Percentiles rank a stretch among this genome's conserved stretches.
Conservation (phyloP, 2,329 filamentous ascomycete species). For the Fusarium tuaranense region DNA sequence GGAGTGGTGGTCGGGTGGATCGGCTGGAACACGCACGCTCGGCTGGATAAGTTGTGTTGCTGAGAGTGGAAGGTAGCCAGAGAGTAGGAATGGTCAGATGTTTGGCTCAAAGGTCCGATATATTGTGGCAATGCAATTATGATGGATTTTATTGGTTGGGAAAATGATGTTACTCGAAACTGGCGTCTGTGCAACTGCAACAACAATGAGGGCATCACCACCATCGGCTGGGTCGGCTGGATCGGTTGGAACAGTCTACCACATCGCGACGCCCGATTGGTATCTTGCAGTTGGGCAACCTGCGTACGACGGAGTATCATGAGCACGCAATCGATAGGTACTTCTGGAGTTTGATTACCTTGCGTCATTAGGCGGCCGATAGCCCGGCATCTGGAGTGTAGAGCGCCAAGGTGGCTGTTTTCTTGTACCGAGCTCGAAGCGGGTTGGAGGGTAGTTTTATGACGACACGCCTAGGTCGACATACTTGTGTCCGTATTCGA, state of each 20-base stretch:
- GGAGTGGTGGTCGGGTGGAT: constrained; percentile 1
- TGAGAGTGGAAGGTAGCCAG: not conserved
- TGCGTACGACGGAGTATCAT: not conserved
- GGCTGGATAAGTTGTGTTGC: not conserved
- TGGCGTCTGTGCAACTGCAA: not conserved
- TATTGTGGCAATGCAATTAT: not conserved
- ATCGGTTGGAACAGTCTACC: not conserved
- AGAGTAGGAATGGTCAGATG: not conserved
- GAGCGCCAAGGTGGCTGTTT: not conserved
- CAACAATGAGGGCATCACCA: not conserved
- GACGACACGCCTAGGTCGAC: not conserved
- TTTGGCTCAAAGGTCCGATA: not conserved
- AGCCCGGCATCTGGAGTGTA: not conserved
- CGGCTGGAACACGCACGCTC: not conserved
- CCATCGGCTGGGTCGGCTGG: not conserved
- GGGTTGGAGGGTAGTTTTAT: not conserved
- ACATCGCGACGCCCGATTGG: not conserved
- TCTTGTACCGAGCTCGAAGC: not conserved
- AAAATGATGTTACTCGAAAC: not conserved
- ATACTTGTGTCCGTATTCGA: not conserved
- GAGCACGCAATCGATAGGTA: not conserved
- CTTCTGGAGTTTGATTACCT: not conserved
- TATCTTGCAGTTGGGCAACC: not conserved
- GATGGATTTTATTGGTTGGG: not conserved
- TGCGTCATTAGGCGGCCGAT: not conserved